phyloP scores from a whole-genome alignment of 495 filamentous ascomycete genomes.

The Aspergillus coremiiformis region DNA sequence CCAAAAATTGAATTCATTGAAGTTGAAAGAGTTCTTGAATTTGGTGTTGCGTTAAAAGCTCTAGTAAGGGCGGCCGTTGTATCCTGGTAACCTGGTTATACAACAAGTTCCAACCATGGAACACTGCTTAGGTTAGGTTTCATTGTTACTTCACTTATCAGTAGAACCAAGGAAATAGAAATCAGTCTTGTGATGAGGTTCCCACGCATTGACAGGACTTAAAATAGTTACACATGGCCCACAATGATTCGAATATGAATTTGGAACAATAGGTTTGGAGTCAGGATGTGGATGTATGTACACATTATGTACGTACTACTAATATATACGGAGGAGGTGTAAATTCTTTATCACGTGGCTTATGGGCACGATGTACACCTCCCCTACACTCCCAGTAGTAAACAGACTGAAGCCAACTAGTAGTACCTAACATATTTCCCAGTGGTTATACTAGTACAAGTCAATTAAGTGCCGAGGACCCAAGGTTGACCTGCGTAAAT shows the following conservation, averaged over 20 bases:
- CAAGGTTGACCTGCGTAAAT: background rate
- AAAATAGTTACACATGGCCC: background rate
- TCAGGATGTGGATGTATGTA: background rate
- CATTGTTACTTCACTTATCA: background rate
- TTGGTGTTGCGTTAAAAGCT: background rate
- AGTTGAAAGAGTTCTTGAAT: background rate
- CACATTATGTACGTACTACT: too few species aligned
- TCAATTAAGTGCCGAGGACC: background rate
- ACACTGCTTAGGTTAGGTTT: background rate
- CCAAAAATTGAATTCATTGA: too few species aligned
- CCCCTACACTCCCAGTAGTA: background rate
- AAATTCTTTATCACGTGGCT: background rate
- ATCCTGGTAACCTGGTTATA: background rate
- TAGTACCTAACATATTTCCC: too few species aligned
- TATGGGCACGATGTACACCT: background rate
- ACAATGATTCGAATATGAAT: background rate
- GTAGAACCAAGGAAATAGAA: background rate
- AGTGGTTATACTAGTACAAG: too few species aligned
- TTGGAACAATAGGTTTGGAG: background rate
- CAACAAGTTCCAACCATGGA: background rate
- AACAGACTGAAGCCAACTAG: too few species aligned
- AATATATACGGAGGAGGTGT: background rate
- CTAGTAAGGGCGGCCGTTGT: background rate
- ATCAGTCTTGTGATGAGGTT: background rate
- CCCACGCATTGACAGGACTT: background rate